Base-by-base conservation (phyloP, 2,329 filamentous ascomycete species). In the Alternaria conjuncta region DNA sequence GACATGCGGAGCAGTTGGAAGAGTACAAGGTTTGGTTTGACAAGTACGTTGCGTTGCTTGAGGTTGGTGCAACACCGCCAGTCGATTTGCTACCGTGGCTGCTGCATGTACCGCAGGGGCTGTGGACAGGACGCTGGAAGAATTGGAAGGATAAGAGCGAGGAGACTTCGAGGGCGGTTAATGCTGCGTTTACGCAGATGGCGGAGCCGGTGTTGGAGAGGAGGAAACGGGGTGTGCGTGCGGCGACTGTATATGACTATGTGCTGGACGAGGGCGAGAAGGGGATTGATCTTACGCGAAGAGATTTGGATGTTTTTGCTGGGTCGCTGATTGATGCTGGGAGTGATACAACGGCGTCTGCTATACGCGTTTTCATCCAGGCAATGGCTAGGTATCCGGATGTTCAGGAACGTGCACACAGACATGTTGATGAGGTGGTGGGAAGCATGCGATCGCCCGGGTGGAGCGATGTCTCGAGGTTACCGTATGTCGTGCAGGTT, bases 61-160 rank as follows among this genome's bases (percentile, higher is more conserved):
- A 84, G 64, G 73, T 78, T 0, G 84, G 83, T 3, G 80, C 78
- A 13, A 85, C 81, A 2, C 83, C 84, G 0, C 84, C 84, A 0
- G 80, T 85, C 2, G 84, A 86, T 49, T 71, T 80, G 21, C 15
- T 57, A 5, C 55, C 58, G 12, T 51, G 47, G 21, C 30, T 67
- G 8, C 76, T 82, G 25, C 76, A 67, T 4, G 64, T 85, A 6
- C 84, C 84, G 0, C 74, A 68, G 41, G 9, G 20, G 60, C 9
- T 45, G 61, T 18, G 67, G 62, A 15, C 60, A 1, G 65, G 61
- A 10, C 44, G 15, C 10, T 66, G 66, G 66, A 55, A 45, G 18
- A 55, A 49, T 18, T 69, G 67, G 66, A 51, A 54, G 30, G 50
- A 45, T 1, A 65, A 61, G 13, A 60, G 61, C 1, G 54, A 30